Evolutionary conservation across 768 basidiomycete species (phyloP).

Genomic region (Pleurotus eryngii): DNA sequence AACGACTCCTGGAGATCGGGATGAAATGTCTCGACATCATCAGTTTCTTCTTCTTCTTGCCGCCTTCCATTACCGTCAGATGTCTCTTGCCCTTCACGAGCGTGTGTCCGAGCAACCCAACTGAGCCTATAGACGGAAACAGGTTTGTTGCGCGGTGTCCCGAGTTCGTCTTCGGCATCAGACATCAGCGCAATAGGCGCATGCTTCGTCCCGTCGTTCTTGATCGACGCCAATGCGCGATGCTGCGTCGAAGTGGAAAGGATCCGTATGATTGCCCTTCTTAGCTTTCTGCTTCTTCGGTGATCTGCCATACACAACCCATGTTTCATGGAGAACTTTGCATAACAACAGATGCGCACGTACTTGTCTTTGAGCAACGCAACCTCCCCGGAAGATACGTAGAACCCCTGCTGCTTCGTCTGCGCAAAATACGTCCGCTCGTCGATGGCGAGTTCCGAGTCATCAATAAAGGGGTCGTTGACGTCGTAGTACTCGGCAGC

Average conservation of each 20-base stretch:
- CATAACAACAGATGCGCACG: constrained; percentile 9
- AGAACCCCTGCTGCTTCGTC: constrained; percentile 91
- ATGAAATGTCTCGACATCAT: constrained; percentile 70
- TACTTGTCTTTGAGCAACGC: constrained; percentile 79
- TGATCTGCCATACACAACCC: constrained; percentile 30
- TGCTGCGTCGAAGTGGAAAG: constrained; percentile 6
- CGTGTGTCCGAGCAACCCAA: constrained; percentile 23
- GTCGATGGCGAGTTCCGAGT: constrained; percentile 88
- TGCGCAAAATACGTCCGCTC: constrained; percentile 88
- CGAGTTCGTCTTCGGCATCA: constrained; percentile 31
- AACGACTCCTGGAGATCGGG: constrained; percentile 63
- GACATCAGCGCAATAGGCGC: constrained; percentile 40
- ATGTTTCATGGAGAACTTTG: constrained; percentile 12
- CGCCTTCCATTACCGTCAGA: constrained; percentile 48
- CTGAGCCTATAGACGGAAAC: background rate
- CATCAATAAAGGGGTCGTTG: constrained; percentile 94
- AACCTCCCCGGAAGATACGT: constrained; percentile 86
- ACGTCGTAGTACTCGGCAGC: constrained; percentile 85
- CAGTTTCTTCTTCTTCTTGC: constrained; percentile 71
- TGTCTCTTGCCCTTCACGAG: constrained; percentile 56
- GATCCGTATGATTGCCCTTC: constrained; percentile 33
- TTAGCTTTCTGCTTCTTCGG: constrained; percentile 74
- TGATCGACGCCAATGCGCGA: constrained; percentile 9
- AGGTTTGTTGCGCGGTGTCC: background rate
- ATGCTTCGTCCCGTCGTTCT: constrained; percentile 40